These are phyloP conservation scores for Entomortierella parvispora DNA, from an alignment of 192 early-diverging fungal species.

Conservation along the genomic window DNA sequence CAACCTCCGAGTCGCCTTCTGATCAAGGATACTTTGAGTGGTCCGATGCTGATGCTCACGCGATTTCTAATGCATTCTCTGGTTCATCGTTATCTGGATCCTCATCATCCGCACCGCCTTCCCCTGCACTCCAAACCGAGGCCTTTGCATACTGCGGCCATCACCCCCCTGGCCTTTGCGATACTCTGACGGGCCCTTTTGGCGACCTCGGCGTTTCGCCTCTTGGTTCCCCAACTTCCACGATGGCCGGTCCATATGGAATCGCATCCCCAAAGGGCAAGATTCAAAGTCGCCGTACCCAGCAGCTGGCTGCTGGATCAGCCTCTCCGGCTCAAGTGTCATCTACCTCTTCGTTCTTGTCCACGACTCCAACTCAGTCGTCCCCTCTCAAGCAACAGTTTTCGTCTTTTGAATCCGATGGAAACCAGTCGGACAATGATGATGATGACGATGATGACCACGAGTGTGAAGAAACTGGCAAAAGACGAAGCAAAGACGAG, in stretches of 20 bases:
- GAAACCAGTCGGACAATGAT: neutral
- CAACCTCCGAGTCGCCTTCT: too few species aligned
- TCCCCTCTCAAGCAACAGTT: neutral
- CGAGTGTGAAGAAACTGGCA: too few species aligned
- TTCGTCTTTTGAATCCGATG: neutral
- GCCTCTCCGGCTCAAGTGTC: too few species aligned
- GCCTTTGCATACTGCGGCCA: neutral
- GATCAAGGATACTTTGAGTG: neutral
- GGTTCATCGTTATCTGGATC: neutral
- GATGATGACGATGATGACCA: constrained; percentile 2
- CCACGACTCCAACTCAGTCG: neutral
- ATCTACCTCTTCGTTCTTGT: neutral
- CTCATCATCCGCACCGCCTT: neutral
- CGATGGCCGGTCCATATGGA: too few species aligned
- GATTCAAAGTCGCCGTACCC: too few species aligned
- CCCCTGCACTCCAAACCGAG: neutral
- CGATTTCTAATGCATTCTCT: neutral
- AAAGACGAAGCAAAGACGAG: too few species aligned
- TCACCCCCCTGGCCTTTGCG: neutral
- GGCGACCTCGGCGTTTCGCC: neutral
- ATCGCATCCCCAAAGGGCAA: too few species aligned
- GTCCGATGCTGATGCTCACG: neutral
- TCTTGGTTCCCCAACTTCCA: too few species aligned
- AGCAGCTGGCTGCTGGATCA: too few species aligned
- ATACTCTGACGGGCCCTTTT: neutral